phyloP scores from a whole-genome alignment of 192 early-diverging fungal species.

The Umbelopsis sp. region DNA sequence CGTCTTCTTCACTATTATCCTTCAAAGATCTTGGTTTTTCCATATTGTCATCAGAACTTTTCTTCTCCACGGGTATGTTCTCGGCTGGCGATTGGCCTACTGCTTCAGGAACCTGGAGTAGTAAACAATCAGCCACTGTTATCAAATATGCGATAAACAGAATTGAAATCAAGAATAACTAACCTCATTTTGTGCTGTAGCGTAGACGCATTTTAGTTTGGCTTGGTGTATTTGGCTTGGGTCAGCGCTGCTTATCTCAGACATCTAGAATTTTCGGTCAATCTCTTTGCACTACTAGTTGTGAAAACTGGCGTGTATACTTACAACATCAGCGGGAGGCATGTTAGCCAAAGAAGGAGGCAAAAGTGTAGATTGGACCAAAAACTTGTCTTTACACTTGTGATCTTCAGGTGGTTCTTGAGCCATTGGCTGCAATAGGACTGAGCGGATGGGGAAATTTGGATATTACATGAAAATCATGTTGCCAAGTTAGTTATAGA shows the following conservation, averaged over 20 bases:
- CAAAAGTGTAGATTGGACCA: conserved; percentile 87
- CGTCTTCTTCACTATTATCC: conserved; percentile 4
- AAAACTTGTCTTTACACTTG: conserved; percentile 96
- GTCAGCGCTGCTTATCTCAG: neutral
- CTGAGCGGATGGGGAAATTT: conserved; percentile 39
- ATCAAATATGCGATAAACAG: too few relatives aligned
- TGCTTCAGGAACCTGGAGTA: neutral
- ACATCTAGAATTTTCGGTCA: neutral
- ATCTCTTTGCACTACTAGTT: too few relatives aligned
- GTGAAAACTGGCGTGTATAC: neutral
- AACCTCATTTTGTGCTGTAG: neutral
- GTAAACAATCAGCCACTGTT: neutral
- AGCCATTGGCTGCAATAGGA: conserved; percentile 89
- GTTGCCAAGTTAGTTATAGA: neutral
- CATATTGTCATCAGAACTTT: neutral
- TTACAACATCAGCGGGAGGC: conserved; percentile 20
- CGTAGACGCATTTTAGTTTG: conserved; percentile 7
- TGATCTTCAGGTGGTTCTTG: conserved; percentile 79
- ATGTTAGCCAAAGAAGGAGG: conserved; percentile 43
- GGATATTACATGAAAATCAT: neutral
- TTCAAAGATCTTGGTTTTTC: neutral
- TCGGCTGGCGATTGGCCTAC: neutral
- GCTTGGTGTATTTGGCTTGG: conserved; percentile 13
- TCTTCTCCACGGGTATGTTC: neutral
- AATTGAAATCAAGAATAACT: neutral